These are phyloP conservation scores for Mallotus japonicus DNA, from an alignment of 441 rosid genomes.

Conservation along the genomic window DNA sequence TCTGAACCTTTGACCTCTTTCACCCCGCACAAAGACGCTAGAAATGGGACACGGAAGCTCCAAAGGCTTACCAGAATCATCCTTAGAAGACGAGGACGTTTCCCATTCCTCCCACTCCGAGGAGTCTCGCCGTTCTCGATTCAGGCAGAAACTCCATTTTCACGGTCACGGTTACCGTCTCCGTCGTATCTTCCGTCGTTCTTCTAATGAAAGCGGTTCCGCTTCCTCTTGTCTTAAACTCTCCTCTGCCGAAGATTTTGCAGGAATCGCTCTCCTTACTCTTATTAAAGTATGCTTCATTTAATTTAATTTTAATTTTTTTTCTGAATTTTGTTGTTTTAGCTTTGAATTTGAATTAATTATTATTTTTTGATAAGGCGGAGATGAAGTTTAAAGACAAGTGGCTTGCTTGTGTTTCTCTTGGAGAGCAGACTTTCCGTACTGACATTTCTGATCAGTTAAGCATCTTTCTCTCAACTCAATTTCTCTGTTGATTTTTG, in stretches of 20 bases:
- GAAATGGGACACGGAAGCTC: constrained; percentile 56
- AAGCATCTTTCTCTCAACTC: constrained; percentile 1
- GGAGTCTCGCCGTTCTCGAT: constrained; percentile 33
- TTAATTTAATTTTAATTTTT: not conserved
- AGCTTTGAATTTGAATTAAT: not conserved
- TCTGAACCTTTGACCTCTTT: too few species aligned
- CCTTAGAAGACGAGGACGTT: not conserved
- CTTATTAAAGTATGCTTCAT: constrained; percentile 42
- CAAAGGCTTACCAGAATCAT: constrained; percentile 22
- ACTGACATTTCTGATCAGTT: constrained; percentile 71
- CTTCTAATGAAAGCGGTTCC: constrained; percentile 28
- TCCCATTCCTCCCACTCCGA: not conserved
- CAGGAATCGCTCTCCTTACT: constrained; percentile 87
- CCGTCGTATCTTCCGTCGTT: constrained; percentile 27
- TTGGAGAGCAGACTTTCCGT: constrained; percentile 88
- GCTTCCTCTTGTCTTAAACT: constrained; percentile 28
- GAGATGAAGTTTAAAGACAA: constrained; percentile 79
- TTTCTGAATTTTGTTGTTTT: not conserved
- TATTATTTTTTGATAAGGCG: constrained; percentile 36
- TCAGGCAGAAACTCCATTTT: constrained; percentile 45
- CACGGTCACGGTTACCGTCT: constrained; percentile 25
- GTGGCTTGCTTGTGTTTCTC: constrained; percentile 86
- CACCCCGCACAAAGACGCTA: too few species aligned
- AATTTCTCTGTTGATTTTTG: not conserved
- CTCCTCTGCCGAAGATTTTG: constrained; percentile 55